These are phyloP conservation scores for Aureobasidium sp. DNA, from an alignment of 2,329 filamentous ascomycete genomes.

Conservation along the genomic window DNA sequence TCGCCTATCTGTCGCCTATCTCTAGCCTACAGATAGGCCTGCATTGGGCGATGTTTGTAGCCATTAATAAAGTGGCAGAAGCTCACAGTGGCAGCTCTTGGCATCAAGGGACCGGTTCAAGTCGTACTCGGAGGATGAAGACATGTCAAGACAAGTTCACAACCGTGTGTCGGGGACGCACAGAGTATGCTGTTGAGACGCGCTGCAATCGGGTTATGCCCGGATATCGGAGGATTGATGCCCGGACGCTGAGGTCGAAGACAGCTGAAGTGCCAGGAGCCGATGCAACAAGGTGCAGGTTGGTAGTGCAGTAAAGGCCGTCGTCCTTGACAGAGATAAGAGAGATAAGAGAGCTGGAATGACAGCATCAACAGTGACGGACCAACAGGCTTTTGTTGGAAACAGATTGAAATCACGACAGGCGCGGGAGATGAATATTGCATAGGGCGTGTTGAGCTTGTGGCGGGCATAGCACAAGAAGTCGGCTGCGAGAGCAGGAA, in stretches of 20 bases:
- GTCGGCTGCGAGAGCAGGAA: neutral
- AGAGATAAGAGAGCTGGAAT: neutral
- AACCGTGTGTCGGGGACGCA: neutral
- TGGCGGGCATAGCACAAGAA: neutral
- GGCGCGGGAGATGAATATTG: neutral
- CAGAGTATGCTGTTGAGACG: neutral
- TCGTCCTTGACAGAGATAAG: neutral
- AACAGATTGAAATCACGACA: neutral
- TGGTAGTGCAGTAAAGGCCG: neutral
- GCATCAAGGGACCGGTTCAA: neutral
- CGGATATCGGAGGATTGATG: neutral
- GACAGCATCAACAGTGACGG: neutral
- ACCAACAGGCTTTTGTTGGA: neutral
- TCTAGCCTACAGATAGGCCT: neutral
- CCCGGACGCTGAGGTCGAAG: neutral
- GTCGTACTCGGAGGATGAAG: neutral
- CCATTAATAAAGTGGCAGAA: neutral
- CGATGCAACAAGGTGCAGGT: neutral
- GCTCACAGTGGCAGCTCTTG: neutral
- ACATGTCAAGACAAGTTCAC: neutral
- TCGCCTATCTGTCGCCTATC: conserved; percentile 4
- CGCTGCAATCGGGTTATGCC: neutral
- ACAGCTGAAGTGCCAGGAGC: neutral
- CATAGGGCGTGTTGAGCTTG: neutral
- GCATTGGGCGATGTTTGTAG: neutral